Conservation (phyloP, 805 yeast genomes). For the Priceomyces fermenticarens region DNA sequence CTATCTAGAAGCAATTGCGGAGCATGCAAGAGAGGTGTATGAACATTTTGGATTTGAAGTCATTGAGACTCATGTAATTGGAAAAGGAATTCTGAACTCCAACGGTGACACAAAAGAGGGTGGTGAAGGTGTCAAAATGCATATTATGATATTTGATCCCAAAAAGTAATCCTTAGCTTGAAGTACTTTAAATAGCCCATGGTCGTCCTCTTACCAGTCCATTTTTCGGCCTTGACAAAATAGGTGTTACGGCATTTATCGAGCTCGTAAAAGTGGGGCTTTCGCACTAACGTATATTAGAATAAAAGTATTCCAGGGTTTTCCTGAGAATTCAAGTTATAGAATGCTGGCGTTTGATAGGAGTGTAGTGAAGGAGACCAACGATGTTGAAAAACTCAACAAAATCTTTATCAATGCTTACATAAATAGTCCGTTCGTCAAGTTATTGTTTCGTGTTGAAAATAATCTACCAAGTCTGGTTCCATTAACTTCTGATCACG, state of each 20-base stretch:
- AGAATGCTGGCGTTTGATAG: too few relatives aligned
- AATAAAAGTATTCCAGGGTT: too few relatives aligned
- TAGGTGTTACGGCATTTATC: too few relatives aligned
- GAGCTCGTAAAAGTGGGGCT: too few relatives aligned
- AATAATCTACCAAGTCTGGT: neutral
- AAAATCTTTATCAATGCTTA: constrained; percentile 3
- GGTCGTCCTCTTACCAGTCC: too few relatives aligned
- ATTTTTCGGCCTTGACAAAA: too few relatives aligned
- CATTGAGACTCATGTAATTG: constrained; percentile 2
- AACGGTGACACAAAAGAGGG: neutral
- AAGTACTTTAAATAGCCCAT: too few relatives aligned
- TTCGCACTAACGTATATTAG: too few relatives aligned
- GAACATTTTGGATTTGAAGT: constrained; percentile 7
- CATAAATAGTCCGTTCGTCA: neutral
- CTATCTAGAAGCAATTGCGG: constrained; percentile 5
- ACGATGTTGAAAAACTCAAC: constrained; percentile 5
- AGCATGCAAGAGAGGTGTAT: constrained; percentile 8
- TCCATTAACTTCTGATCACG: neutral
- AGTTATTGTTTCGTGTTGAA: constrained; percentile 1
- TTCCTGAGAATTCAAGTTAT: too few relatives aligned
- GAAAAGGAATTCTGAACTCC: neutral
- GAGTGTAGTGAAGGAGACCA: too few relatives aligned
- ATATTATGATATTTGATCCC: constrained; percentile 2
- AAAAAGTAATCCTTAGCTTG: too few relatives aligned
- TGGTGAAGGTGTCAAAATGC: constrained; percentile 1